Evolutionary conservation across 805 yeast species (phyloP).

Genomic region (Maudiozyma turicensis): DNA sequence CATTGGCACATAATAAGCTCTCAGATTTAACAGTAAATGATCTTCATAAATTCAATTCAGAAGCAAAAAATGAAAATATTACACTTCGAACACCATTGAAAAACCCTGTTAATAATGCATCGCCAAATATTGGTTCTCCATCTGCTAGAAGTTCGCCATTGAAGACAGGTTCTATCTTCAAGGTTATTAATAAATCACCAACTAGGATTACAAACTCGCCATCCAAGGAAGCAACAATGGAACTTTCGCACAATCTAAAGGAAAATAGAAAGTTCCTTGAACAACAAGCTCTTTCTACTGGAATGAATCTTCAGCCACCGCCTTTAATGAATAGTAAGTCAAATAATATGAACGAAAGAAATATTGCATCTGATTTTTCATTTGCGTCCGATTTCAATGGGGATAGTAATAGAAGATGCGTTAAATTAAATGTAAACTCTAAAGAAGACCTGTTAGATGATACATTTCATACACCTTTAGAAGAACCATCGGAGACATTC

Average conservation of each 20-base stretch:
- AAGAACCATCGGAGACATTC: constrained; percentile 5
- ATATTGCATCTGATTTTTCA: constrained; percentile 10
- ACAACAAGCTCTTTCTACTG: background rate
- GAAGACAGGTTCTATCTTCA: constrained; percentile 7
- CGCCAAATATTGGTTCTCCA: background rate
- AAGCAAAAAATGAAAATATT: background rate
- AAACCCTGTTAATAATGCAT: background rate
- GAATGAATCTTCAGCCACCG: background rate
- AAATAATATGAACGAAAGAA: constrained; percentile 4
- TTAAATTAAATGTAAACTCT: constrained; percentile 18
- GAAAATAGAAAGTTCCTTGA: background rate
- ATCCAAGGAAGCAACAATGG: background rate
- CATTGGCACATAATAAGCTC: background rate
- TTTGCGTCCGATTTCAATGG: constrained; percentile 12
- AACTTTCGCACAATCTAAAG: background rate
- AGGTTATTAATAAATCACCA: constrained; percentile 18
- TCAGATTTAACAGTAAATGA: background rate
- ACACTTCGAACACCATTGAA: background rate
- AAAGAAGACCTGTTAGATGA: constrained; percentile 14
- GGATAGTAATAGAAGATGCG: constrained; percentile 11
- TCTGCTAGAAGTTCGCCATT: background rate
- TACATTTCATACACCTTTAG: constrained; percentile 7
- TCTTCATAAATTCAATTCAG: background rate
- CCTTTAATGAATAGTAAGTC: background rate
- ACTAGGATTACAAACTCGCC: constrained; percentile 8